Evolutionary conservation across 2,329 filamentous ascomycete species (phyloP).

Genomic region (Neonectria neomacrospora): DNA sequence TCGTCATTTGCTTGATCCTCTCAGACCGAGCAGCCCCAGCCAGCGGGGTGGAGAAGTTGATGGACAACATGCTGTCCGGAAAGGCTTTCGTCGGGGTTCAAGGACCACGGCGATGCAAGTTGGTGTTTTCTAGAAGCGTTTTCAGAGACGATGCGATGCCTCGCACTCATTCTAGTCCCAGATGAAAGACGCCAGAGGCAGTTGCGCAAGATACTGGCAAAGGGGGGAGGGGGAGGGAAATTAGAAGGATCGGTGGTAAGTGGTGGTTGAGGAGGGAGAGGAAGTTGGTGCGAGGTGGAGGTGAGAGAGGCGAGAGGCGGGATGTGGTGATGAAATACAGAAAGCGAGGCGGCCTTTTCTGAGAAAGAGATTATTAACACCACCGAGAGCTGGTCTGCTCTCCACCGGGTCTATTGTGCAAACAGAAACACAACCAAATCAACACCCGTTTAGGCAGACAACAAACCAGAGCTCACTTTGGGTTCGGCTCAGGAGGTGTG

Average conservation of each 20-base stretch:
- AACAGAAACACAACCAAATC: constrained; percentile 7
- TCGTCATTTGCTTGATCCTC: constrained; percentile 53
- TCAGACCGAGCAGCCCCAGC: constrained; percentile 50
- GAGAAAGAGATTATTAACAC: constrained; percentile 4
- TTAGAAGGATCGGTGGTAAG: neutral
- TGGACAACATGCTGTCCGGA: constrained; percentile 48
- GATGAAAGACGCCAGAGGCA: constrained; percentile 10
- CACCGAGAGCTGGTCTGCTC: neutral
- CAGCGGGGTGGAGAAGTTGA: constrained; percentile 55
- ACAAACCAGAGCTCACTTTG: neutral
- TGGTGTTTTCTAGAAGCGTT: constrained; percentile 5
- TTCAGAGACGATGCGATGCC: neutral
- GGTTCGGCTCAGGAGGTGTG: neutral
- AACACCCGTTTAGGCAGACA: constrained; percentile 5
- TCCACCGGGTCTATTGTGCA: constrained; percentile 2
- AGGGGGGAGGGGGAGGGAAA: neutral
- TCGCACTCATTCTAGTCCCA: constrained; percentile 20
- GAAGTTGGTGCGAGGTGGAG: neutral
- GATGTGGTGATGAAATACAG: neutral
- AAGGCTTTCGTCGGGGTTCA: neutral
- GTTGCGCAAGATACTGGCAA: neutral
- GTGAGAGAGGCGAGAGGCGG: neutral
- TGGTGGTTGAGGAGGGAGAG: constrained; percentile 1
- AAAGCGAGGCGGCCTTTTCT: neutral
- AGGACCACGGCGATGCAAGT: constrained; percentile 12